A percentile compares a stretch with the other conserved stretches of the same genome.
phyloP scores from a whole-genome alignment of 345 rosid genomes.

The Populus deltoides region DNA sequence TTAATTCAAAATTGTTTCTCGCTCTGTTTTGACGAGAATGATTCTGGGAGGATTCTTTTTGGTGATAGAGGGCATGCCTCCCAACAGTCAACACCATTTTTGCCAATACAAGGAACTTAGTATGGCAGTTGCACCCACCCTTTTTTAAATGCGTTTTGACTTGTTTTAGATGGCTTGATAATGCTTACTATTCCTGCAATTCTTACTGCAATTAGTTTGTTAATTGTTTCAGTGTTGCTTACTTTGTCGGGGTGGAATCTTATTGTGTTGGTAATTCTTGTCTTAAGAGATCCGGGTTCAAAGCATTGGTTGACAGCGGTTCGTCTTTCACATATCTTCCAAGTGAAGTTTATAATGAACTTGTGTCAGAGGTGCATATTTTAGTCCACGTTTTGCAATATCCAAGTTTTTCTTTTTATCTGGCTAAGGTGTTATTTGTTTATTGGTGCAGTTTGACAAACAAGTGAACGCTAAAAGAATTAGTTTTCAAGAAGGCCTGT shows the following conservation, averaged over 20 bases:
- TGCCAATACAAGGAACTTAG: slow-evolving; percentile 58
- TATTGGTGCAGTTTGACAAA: slow-evolving; percentile 51
- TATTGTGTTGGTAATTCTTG: slow-evolving; percentile 70
- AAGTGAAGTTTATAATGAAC: slow-evolving; percentile 38
- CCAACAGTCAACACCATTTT: slow-evolving; percentile 72
- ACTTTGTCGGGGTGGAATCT: slow-evolving; percentile 74
- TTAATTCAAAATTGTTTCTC: slow-evolving; percentile 73
- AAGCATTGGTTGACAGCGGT: slow-evolving; percentile 71
- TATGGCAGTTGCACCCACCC: slow-evolving; percentile 27
- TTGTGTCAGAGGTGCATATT: slow-evolving; percentile 55
- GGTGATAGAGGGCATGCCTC: slow-evolving; percentile 69
- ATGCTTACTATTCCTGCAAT: background rate
- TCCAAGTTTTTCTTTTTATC: background rate
- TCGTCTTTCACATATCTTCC: slow-evolving; percentile 87
- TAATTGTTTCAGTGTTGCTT: slow-evolving; percentile 44
- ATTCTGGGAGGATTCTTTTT: slow-evolving; percentile 75
- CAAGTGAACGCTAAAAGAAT: slow-evolving; percentile 50
- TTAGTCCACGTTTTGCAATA: no score
- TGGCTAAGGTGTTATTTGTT: background rate
- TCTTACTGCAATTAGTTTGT: slow-evolving; percentile 10
- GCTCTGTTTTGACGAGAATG: slow-evolving; percentile 73
- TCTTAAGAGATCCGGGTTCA: slow-evolving; percentile 55
- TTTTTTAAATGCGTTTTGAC: background rate
- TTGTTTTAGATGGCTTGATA: background rate
- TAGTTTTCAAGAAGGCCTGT: slow-evolving; percentile 48